Evolutionary conservation across 75 land plant species (phyloP), one percentile per base, ranked within the genome.

Genomic region (Picea sitchensis): DNA sequence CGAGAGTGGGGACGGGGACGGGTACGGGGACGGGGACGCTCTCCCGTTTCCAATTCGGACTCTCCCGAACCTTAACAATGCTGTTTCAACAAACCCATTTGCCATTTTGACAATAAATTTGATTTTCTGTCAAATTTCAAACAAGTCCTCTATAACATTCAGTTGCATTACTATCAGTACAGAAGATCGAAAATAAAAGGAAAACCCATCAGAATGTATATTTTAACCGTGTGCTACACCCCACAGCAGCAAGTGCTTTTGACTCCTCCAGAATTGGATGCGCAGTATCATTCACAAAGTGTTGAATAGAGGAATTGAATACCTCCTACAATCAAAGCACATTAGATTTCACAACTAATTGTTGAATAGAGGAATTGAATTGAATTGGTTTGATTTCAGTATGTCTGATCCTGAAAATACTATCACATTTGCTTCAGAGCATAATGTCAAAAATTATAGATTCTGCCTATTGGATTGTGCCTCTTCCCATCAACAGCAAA

Each of bases 191-290:
- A 51, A 51, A 51, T 51, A 51, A 51, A 8, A 51, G 12, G 56
- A 51, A 51, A 51, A 51, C 1, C 56, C 56, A 51, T 51, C 12
- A 9, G 12, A 1, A 11, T 51, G 56, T 9, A 51, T 51, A 51
- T 51, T 51, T 9, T 51, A 51, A 51, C 56, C 9, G 56, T 61
- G 7, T 78, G 82, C 84, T 32, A 83, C 84, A 64, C 74, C 44
- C 44, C 3, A 41, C 4, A 41, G 86, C 78, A n/a, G 84, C 80
- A 12, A 83, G 84, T 36, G 77, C 81, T 38, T 82, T 17, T n/a
- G 78, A 58, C 56, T 82, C 78, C 30, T 85, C 74, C 0, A 75
- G 47, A 59, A 82, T 74, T 31, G 58, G 56, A 30, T 75, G 59
- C 5, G 75, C 4, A 65, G 21, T 21, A 41, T 63, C 84, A 58